These are phyloP conservation scores for Crucihimalaya himalaica DNA, from an alignment of 345 rosid species.

Conservation along the genomic window DNA sequence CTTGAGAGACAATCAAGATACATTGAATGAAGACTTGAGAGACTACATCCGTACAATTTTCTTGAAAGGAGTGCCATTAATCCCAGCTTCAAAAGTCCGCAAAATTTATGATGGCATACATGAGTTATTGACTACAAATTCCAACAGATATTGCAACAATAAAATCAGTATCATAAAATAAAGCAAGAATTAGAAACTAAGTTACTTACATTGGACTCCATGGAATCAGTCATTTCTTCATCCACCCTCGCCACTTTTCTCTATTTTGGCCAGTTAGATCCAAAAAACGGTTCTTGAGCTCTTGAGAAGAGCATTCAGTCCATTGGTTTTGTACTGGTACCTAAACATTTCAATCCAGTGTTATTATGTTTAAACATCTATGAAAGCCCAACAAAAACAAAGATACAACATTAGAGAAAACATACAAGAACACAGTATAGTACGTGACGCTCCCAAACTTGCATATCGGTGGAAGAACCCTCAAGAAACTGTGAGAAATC, in stretches of 20 bases:
- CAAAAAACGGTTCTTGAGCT: slow-evolving; percentile 31
- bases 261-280: slow-evolving; percentile 44
- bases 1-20: no score
- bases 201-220: slow-evolving; percentile 46
- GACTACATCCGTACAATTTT: no score
- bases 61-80: no score
- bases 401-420: not conserved
- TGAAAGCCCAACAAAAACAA: not conserved
- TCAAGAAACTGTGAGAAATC: slow-evolving; percentile 63
- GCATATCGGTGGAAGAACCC: slow-evolving; percentile 53
- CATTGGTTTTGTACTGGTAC: slow-evolving; percentile 79
- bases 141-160: not conserved
- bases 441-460: slow-evolving; percentile 87
- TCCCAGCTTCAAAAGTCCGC: no score
- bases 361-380: not conserved
- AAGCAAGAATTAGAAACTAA: not conserved
- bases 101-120: not conserved
- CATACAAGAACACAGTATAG: slow-evolving; percentile 82
- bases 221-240: slow-evolving; percentile 52
- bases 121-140: not conserved
- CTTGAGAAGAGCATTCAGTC: slow-evolving; percentile 59
- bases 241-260: slow-evolving; percentile 79
- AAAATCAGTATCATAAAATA: not conserved
- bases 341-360: slow-evolving; percentile 41
- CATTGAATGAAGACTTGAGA: no score